Conservation (phyloP, 345 rosid species). For the Camelina sativa region DNA sequence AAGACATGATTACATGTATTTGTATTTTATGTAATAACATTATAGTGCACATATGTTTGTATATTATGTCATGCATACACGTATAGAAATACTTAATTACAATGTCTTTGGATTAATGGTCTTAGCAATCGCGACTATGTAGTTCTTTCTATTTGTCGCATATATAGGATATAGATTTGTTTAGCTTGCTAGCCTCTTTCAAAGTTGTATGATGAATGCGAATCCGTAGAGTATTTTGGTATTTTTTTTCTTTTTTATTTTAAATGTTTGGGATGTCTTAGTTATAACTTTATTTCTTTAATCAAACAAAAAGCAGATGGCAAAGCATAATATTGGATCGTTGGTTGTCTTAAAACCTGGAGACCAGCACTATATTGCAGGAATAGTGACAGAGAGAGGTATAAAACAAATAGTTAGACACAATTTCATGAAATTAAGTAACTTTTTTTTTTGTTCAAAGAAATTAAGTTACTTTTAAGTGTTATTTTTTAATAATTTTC, state of each 20-base stretch:
- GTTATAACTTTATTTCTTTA: not conserved
- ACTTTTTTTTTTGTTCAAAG: too few relatives aligned
- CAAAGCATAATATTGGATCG: constrained; percentile 83
- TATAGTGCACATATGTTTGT: not conserved
- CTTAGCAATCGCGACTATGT: too few relatives aligned
- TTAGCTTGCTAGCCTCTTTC: not conserved
- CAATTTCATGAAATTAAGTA: too few relatives aligned
- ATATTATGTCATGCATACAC: constrained; percentile 1
- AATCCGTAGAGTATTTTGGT: not conserved
- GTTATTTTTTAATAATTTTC: too few relatives aligned
- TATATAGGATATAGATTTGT: not conserved
- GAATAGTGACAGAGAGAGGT: constrained; percentile 88
- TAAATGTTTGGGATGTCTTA: too few relatives aligned
- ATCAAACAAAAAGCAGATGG: constrained; percentile 66
- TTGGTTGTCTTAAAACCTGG: constrained; percentile 87
- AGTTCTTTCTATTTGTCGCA: too few relatives aligned
- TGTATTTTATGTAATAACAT: not conserved
- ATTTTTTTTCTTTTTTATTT: too few relatives aligned
- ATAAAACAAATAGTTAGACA: too few relatives aligned
- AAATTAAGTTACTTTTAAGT: too few relatives aligned
- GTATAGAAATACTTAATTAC: not conserved
- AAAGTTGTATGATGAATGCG: not conserved
- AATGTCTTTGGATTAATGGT: not conserved
- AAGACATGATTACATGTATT: constrained; percentile 15
- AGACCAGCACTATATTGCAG: constrained; percentile 66